Percentiles rank a stretch among this genome's conserved stretches.
phyloP scores from a whole-genome alignment of 2,329 filamentous ascomycete genomes.

The Phyllosticta citriasiana region DNA sequence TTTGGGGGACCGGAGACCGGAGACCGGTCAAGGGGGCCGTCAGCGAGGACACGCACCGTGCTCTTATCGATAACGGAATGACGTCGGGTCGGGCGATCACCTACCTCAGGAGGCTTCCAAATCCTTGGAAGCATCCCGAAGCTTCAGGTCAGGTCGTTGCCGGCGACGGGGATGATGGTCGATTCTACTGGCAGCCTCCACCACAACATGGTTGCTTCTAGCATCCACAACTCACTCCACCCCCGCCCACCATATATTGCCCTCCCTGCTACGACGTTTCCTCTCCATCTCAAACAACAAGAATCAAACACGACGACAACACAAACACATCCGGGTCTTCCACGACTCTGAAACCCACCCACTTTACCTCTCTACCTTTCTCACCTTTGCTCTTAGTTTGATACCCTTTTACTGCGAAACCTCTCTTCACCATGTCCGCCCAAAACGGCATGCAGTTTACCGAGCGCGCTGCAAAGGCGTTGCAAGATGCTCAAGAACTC shows the following conservation, averaged over 20 bases:
- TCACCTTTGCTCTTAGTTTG: not conserved
- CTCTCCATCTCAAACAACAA: not conserved
- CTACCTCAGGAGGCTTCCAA: no score
- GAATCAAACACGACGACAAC: not conserved
- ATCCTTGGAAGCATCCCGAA: constrained; percentile 9
- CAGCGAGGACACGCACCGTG: not conserved
- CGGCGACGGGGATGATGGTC: constrained; percentile 1
- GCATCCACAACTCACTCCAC: not conserved
- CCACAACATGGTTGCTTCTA: constrained; percentile 5
- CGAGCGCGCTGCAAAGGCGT: constrained; percentile 79
- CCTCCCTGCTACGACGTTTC: not conserved
- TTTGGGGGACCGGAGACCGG: not conserved
- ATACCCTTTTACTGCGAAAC: not conserved
- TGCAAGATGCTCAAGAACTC: constrained; percentile 78
- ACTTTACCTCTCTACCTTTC: not conserved
- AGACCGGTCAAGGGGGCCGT: not conserved
- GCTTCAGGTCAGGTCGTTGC: not conserved
- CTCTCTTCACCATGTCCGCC: not conserved
- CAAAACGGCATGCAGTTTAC: constrained; percentile 83
- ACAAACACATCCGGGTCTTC: not conserved
- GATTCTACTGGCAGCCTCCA: not conserved
- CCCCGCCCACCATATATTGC: constrained; percentile 5
- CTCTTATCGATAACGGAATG: constrained; percentile 2
- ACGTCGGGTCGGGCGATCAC: not conserved
- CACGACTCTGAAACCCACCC: not conserved